Evolutionary conservation across 2,329 filamentous ascomycete species (phyloP), one percentile per base, ranked within the genome.

Genomic region (Teratosphaeriaceae sp.): DNA sequence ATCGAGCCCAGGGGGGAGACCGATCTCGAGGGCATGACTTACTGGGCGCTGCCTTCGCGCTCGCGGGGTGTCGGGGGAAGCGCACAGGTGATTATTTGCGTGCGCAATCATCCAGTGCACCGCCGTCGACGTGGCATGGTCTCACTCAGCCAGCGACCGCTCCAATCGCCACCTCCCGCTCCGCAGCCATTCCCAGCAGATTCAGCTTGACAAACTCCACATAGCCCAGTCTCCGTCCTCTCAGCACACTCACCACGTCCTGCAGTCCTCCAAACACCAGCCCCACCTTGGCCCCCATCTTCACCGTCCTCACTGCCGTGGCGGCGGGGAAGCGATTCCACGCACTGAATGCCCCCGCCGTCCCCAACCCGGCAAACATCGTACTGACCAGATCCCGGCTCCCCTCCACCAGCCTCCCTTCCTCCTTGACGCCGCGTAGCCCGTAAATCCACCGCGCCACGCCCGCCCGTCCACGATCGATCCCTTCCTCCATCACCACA

Each of bases 271-370:
- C 90, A 65, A 88, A 97, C 6, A 71, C 77, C 26, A 95, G 60
- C 16, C 90, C 89, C 51, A 88, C 81, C 53, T 84, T 71, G 35
- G 96, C 70, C 1, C 88, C 90, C 54, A 85, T 78, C 60, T 81
- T 85, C 39, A 88, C 88, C 33, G 87, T 92, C 48, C 70, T 58
- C 27, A 67, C 67, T 16, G 69, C 65, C 19, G 65, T 72, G 18
- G 82, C 80, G 22, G 90, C 68, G 24, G 88, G 85, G 56, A 96
- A 86, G 31, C 82, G 77, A 70, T 89, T 85, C 78, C 85, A 84
- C 45, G 88, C 69, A 61, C 88, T 94, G 72, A 95, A 96, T 7
- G 81, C 74, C 2, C 90, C 90, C 1, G 89, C 87, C 26, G 92
- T 83, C 0, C 85, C 84, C 62, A 95, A 70, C 36, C 86, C 89